Evolutionary conservation across 2,329 filamentous ascomycete species (phyloP), one percentile per base, ranked within the genome.

Genomic region (Trichophyton equinum): DNA sequence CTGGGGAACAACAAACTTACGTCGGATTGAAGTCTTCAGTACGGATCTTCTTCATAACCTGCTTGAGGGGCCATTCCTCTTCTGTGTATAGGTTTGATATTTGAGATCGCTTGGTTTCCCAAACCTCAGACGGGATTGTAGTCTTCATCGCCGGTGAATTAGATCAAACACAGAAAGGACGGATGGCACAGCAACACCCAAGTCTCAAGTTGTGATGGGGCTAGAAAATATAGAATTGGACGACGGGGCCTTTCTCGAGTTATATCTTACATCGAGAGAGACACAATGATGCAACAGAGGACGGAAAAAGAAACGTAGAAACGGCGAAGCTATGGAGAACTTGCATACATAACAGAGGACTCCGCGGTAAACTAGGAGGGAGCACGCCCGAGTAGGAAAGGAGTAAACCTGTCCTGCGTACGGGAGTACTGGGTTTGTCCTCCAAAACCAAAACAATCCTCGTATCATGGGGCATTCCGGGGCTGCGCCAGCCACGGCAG

Each of bases 1-100:
- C 9, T 7, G 9, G 47, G 33, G 57, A 15, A 13, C 6, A 38
- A 30, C 60, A 33, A 44, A 53, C 72, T 67, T 62, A 76, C 74
- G 74, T 76, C 18, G 74, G 74, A 62, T 76, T 72, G 65, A 76
- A 76, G 60, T 75, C 71, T 22, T 71, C 68, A 4, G 72, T 72
- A 15, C 74, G 73, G 42, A 76, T 75, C 65, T 75, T 71, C 64
- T 76, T 76, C 60, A 76, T 76, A 58, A 76, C 74, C 60, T 76
- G 74, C 61, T 76, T 76, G 58, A 76, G 65, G 4, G 74, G 74
- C 74, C 74, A 76, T 71, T 76, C 74, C 60, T 76, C 74, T 30
- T 75, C 74, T 67, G 73, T 75, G 60, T 76, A 76, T 47, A 75
- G 64, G 40, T 70, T 71, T 49, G 73, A 69, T 64, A 76, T 76